phyloP scores from a whole-genome alignment of 805 yeast species.

The Yarrowia osloensis region DNA sequence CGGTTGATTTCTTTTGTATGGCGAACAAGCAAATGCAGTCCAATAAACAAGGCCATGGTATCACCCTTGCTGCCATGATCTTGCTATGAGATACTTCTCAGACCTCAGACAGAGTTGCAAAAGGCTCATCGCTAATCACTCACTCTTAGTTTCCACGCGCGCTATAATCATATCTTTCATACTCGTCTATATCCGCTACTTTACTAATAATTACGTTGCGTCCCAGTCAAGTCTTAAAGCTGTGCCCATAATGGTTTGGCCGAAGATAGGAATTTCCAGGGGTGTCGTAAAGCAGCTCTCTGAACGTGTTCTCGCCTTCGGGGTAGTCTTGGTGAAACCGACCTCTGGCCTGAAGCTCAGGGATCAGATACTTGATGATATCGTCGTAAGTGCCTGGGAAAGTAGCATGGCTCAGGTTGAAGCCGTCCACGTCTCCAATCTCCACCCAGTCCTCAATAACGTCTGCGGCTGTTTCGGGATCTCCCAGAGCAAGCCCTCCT shows the following conservation, averaged over 20 bases:
- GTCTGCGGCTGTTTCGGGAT: slow-evolving; percentile 44
- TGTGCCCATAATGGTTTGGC: background rate
- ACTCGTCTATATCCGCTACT: too few species aligned
- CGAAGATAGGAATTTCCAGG: background rate
- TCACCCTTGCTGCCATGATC: background rate
- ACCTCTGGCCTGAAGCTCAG: slow-evolving; percentile 45
- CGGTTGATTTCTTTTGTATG: too few species aligned
- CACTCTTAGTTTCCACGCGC: too few species aligned
- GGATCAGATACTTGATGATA: slow-evolving; percentile 45
- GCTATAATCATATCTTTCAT: too few species aligned
- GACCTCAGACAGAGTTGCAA: too few species aligned
- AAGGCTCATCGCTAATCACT: too few species aligned
- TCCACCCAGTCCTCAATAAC: slow-evolving; percentile 47
- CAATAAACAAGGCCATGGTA: too few species aligned
- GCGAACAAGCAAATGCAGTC: background rate
- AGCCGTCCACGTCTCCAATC: slow-evolving; percentile 48
- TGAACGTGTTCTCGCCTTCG: background rate
- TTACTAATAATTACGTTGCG: too few species aligned
- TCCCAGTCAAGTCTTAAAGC: background rate
- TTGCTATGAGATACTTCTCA: background rate
- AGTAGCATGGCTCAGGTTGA: slow-evolving; percentile 47
- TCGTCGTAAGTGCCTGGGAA: slow-evolving; percentile 46
- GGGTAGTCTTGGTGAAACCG: slow-evolving; percentile 37
- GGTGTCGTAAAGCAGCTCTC: slow-evolving; percentile 1
- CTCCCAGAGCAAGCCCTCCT: slow-evolving; percentile 16